Percentiles rank a stretch among this genome's conserved stretches.
phyloP scores from a whole-genome alignment of 2,329 filamentous ascomycete species.

The Malbranchea zuffiana region DNA sequence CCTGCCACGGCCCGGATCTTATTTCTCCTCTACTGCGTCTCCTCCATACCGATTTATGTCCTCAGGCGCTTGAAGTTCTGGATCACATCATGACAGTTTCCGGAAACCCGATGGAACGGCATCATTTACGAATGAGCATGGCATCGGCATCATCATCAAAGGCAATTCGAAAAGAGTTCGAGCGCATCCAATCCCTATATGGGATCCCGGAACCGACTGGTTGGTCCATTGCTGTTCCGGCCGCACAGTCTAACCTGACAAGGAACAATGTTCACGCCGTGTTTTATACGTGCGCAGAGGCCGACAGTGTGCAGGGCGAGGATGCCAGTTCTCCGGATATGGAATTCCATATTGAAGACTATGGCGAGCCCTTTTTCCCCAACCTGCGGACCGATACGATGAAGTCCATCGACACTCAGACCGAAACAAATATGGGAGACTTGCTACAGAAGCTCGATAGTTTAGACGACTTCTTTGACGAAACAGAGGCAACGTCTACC shows the following conservation, averaged over 20 bases:
- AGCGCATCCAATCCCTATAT: conserved; percentile 85
- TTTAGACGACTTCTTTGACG: conserved; percentile 72
- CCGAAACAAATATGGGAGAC: conserved; percentile 62
- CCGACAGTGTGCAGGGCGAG: conserved; percentile 49
- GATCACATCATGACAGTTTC: conserved; percentile 95
- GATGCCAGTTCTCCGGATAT: conserved; percentile 61
- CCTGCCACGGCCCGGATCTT: conserved; percentile 82
- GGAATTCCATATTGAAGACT: conserved; percentile 84
- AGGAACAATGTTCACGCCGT: conserved; percentile 88
- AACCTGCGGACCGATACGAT: conserved; percentile 76
- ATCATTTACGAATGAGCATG: conserved; percentile 97
- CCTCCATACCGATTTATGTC: conserved; percentile 85
- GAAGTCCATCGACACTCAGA: conserved; percentile 65
- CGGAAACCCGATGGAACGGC: conserved; percentile 80
- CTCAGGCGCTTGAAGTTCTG: conserved; percentile 79
- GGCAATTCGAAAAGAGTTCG: conserved; percentile 83
- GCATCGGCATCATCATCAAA: conserved; percentile 68
- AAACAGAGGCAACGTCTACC: conserved; percentile 49
- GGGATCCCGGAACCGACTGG: conserved; percentile 92
- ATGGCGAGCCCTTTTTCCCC: conserved; percentile 65
- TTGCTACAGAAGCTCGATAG: conserved; percentile 70
- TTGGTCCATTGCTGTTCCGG: conserved; percentile 91
- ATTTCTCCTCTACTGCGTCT: conserved; percentile 85
- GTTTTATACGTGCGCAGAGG: conserved; percentile 81
- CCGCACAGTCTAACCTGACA: conserved; percentile 75